phyloP scores from a whole-genome alignment of 345 rosid genomes.

The Tarenaya hassleriana region DNA sequence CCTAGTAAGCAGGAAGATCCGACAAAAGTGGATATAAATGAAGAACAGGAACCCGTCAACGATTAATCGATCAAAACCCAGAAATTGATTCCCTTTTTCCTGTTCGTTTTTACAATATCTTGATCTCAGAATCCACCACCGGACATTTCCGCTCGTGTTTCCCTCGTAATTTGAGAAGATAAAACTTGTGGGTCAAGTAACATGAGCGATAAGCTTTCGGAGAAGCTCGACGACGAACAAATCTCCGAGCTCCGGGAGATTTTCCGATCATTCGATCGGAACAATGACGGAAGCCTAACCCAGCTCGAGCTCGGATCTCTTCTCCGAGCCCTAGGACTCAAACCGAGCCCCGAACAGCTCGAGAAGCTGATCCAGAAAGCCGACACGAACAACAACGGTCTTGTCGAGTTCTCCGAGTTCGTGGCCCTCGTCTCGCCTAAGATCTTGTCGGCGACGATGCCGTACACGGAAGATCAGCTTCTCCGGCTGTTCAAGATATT shows the following conservation, averaged over 20 bases:
- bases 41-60: conserved; percentile 18
- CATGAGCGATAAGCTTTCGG: conserved; percentile 47
- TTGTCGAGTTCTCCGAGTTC: conserved; percentile 84
- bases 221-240: conserved; percentile 67
- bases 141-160: conserved; percentile 4
- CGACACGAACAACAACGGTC: conserved; percentile 76
- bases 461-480: conserved; percentile 67
- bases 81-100: not conserved
- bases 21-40: conserved; percentile 21
- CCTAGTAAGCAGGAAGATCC: conserved; percentile 33
- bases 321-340: conserved; percentile 65
- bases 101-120: conserved; percentile 14
- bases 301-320: conserved; percentile 86
- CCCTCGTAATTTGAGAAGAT: not conserved
- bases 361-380: conserved; percentile 64
- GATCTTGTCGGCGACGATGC: conserved; percentile 36
- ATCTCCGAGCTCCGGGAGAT: conserved; percentile 70
- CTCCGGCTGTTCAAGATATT: conserved; percentile 59
- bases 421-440: conserved; percentile 72
- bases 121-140: conserved; percentile 4
- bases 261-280: conserved; percentile 77
- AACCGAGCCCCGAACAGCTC: conserved; percentile 68
- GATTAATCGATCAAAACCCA: conserved; percentile 7
- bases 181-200: conserved; percentile 18
- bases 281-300: conserved; percentile 84